Conservation (phyloP, 2,329 filamentous ascomycete species). For the Trichoderma simmonsii region DNA sequence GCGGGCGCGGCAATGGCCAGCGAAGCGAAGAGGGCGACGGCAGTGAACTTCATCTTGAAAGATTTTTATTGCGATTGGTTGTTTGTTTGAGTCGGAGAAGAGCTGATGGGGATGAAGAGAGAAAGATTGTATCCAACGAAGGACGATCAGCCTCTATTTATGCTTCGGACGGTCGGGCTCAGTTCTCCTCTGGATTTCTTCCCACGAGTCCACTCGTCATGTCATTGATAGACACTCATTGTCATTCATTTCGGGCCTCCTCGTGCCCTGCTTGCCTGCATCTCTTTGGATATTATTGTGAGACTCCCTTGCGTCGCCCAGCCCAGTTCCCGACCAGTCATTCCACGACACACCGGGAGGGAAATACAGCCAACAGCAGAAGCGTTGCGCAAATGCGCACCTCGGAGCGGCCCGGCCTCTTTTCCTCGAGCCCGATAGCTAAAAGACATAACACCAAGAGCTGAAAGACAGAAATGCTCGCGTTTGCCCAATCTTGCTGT, state of each 20-base stretch:
- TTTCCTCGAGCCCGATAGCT: not conserved
- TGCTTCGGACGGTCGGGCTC: conserved; percentile 14
- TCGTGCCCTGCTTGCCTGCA: not conserved
- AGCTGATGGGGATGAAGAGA: not conserved
- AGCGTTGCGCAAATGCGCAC: not conserved
- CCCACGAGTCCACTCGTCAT: not conserved
- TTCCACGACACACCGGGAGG: not conserved
- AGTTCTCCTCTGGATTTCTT: not conserved
- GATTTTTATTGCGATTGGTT: not conserved
- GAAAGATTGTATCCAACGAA: too few relatives aligned
- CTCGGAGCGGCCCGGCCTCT: not conserved
- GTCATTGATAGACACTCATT: not conserved
- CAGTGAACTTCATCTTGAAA: conserved; percentile 24
- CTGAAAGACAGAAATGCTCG: not conserved
- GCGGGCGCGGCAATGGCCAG: conserved; percentile 21
- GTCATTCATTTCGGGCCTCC: not conserved
- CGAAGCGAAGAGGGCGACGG: conserved; percentile 21
- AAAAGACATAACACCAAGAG: not conserved
- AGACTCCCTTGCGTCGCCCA: conserved; percentile 1
- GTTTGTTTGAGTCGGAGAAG: not conserved
- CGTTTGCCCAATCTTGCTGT: not conserved
- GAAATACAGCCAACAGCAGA: not conserved
- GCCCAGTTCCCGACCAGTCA: not conserved
- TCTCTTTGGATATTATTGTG: not conserved
- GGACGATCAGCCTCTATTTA: conserved; percentile 5